A percentile compares a stretch with the other conserved stretches of the same genome.
These are phyloP conservation scores for Umbilicus rupestris DNA, from an alignment of 164 flowering plant genomes.

Conservation along the genomic window DNA sequence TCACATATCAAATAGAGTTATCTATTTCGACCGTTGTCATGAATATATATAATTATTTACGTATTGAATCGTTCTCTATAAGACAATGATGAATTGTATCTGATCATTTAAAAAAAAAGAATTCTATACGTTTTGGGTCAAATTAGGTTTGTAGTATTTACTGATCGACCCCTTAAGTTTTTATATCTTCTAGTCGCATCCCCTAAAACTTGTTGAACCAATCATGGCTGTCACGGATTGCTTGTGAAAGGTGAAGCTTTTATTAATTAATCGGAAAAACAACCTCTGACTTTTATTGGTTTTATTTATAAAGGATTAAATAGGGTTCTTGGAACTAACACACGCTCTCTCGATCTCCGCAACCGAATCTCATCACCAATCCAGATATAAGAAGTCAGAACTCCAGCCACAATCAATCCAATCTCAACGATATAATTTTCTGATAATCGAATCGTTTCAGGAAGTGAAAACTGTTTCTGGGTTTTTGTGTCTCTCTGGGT, in stretches of 20 bases:
- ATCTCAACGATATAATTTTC: too few species aligned
- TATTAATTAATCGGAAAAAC: background rate
- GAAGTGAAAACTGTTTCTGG: too few species aligned
- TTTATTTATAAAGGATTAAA: background rate
- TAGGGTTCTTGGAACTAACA: background rate
- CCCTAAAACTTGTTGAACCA: background rate
- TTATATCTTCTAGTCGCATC: background rate
- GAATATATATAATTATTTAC: too few species aligned
- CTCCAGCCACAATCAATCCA: background rate
- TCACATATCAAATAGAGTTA: too few species aligned
- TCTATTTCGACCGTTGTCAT: too few species aligned
- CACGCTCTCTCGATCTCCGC: background rate
- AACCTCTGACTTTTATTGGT: background rate
- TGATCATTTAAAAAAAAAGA: background rate
- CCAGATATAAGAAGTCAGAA: background rate
- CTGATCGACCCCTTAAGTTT: background rate
- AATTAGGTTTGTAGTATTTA: background rate
- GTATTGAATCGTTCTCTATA: too few species aligned
- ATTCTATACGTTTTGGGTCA: background rate
- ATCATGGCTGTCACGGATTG: constrained; percentile 2
- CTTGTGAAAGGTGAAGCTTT: background rate
- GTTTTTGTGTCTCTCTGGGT: background rate
- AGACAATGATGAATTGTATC: too few species aligned
- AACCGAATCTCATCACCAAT: background rate
- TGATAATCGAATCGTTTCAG: too few species aligned